phyloP scores from a whole-genome alignment of 169 alveolate species.

The Eimeria falciformis region DNA sequence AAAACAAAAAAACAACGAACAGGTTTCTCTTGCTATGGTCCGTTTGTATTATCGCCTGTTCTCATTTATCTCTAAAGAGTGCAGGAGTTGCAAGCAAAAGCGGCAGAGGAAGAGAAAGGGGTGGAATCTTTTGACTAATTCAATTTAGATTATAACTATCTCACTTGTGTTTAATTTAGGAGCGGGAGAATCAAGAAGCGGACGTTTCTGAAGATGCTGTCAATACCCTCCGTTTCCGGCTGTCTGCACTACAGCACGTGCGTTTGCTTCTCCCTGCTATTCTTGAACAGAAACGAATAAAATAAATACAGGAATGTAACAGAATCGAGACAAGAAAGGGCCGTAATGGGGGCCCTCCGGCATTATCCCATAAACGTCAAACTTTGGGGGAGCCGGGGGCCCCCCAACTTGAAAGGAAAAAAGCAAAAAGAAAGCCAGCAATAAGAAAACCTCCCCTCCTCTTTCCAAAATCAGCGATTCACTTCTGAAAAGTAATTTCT shows the following conservation, averaged over 20 bases:
- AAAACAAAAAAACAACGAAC: too few relatives aligned
- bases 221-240: conserved; percentile 24
- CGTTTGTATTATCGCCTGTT: not conserved
- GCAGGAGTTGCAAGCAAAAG: not conserved
- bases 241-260: conserved; percentile 1
- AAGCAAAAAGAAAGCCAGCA: not conserved
- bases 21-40: not conserved
- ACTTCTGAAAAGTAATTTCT: too few relatives aligned
- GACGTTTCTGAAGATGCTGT: not conserved
- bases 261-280: not conserved
- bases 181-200: not conserved
- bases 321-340: not conserved
- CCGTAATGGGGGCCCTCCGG: not conserved
- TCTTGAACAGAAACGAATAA: not conserved
- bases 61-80: not conserved
- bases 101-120: too few relatives aligned
- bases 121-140: too few relatives aligned
- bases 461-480: not conserved
- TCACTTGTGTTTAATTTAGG: too few relatives aligned
- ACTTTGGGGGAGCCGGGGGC: not conserved
- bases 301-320: not conserved
- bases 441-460: not conserved
- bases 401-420: not conserved
- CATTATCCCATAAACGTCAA: too few relatives aligned
- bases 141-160: too few relatives aligned